Conservation (phyloP, 2,329 filamentous ascomycete species). For the Neopestalotiopsis rosae region DNA sequence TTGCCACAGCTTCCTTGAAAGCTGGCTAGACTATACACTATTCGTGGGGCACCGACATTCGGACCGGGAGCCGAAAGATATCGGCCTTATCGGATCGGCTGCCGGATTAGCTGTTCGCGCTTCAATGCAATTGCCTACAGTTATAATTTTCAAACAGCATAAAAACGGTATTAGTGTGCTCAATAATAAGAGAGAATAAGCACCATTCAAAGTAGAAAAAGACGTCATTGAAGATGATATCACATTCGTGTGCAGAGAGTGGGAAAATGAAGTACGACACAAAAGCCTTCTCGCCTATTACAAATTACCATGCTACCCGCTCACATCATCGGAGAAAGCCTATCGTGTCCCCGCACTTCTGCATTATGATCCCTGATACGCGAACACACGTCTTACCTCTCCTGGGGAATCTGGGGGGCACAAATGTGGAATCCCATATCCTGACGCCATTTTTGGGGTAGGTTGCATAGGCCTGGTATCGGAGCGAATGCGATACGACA, state of each 20-base stretch:
- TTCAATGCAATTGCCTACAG: not conserved
- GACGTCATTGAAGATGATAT: too few species aligned
- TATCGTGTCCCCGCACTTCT: not conserved
- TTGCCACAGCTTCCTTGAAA: too few species aligned
- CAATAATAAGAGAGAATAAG: not conserved
- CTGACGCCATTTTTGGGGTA: conserved; percentile 13
- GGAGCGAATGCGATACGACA: not conserved
- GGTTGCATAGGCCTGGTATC: not conserved
- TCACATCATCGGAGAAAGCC: not conserved
- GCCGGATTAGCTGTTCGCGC: not conserved
- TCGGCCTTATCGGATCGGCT: not conserved
- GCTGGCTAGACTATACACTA: too few species aligned
- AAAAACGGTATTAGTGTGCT: not conserved
- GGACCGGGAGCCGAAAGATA: not conserved
- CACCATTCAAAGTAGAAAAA: too few species aligned
- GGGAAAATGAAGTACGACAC: not conserved
- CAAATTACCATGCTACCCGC: not conserved
- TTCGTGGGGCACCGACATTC: not conserved
- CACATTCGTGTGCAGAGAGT: not conserved
- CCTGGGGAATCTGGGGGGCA: not conserved
- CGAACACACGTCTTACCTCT: not conserved
- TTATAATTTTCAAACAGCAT: not conserved
- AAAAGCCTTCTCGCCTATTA: not conserved
- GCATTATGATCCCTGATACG: not conserved
- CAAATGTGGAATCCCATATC: not conserved